A percentile compares a stretch with the other conserved stretches of the same genome.
These are phyloP conservation scores for Sphagnum tenellum DNA, from an alignment of 225 moss, liverwort and hornwort genomes.

Conservation along the genomic window DNA sequence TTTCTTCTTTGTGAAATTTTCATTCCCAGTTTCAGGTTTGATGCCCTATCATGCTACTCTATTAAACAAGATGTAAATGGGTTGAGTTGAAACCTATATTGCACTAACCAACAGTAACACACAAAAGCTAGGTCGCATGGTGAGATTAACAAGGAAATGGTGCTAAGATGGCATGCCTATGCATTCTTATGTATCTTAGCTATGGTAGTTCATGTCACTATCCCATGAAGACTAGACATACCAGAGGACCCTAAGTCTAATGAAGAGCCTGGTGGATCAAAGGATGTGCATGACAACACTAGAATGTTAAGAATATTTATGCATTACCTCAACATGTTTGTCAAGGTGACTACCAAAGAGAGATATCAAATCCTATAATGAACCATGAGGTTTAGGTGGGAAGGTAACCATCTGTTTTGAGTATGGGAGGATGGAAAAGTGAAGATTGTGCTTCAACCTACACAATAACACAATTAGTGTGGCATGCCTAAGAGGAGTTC, in stretches of 20 bases:
- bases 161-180: not conserved
- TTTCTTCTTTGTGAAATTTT: too few species aligned
- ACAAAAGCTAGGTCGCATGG: not conserved
- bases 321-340: not conserved
- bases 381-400: not conserved
- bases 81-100: not conserved
- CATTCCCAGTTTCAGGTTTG: too few species aligned
- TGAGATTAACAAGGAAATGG: not conserved
- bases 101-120: not conserved
- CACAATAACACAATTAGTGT: not conserved
- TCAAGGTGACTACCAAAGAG: not conserved
- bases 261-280: not conserved
- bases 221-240: not conserved
- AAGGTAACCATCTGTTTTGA: not conserved
- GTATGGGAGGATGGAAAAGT: not conserved
- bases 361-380: conserved; percentile 1
- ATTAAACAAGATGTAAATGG: not conserved
- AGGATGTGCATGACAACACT: not conserved
- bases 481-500: conserved; percentile 5
- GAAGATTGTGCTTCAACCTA: conserved; percentile 1
- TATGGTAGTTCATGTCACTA: too few species aligned
- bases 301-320: not conserved
- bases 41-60: too few species aligned
- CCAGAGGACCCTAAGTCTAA: not conserved
- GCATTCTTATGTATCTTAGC: not conserved